Evolutionary conservation across 257 asterid genomes (phyloP), one percentile per base, ranked within the genome.

Genomic region (Solanum neorickii): DNA sequence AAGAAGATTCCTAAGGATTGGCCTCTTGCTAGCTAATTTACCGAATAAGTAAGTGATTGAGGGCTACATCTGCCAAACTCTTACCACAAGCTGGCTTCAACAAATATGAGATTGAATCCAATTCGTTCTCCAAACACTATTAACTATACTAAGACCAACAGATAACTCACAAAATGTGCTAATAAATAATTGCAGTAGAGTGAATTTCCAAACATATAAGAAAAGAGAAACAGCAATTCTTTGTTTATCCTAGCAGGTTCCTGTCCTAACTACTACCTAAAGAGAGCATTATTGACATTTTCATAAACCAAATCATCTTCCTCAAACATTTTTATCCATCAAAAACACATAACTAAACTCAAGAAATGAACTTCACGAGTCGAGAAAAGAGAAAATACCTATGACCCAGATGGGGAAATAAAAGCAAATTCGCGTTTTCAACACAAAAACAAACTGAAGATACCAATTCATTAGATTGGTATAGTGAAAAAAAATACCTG

Each of bases 401-500:
- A 47, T 11, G 2, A 27, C 84, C 25, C 42, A 80, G 42, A 47
- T 27, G 44, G 21, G 21, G 56, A 74, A 27, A 82, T 49, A 31
- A 49, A 29, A 82, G 25, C 3, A 49, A 82, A 82, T 18, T 18
- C 69, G 33, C 20, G 31, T 82, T 31, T 82, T 6, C 46, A 82
- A 59, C 31, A 8, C 35, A 12, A 42, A 47, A 83, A 27, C 76
- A 18, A 83, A 20, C 12, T 23, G 35, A 33, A 76, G 1, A 68
- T 6, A 20, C 39, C n/a, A 87, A 82, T 14, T 68, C 27, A n/a
- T 23, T 10, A 69, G 0, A 78, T 85, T 16, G 25, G 29, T 31
- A n/a, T 76, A 6, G 31, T 76, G 23, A 86, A 20, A 56, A n/a
- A 86, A 44, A 29, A 95, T 37, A 37, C 98, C 98, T 92, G 98